phyloP scores from a whole-genome alignment of 1,139 yeast species.

The Scheffersomyces segobiensis region DNA sequence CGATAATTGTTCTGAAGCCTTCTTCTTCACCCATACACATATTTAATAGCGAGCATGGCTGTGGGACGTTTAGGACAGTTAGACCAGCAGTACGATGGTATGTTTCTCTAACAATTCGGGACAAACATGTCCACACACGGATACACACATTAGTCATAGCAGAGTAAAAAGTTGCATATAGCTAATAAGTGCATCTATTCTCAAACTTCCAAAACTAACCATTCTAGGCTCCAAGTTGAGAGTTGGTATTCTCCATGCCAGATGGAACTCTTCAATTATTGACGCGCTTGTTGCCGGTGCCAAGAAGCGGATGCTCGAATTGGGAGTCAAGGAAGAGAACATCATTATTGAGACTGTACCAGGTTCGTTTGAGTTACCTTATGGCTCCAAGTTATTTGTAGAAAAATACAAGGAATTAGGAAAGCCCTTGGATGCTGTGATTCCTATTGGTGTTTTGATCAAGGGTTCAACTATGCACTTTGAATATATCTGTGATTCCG shows the following conservation, averaged over 20 bases:
- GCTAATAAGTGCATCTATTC: too few relatives aligned
- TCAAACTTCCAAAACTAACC: conserved; percentile 8
- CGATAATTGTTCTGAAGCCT: not conserved
- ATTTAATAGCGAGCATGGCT: conserved; percentile 51
- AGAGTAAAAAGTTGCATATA: too few relatives aligned
- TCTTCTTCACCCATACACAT: not conserved
- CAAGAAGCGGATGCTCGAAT: conserved; percentile 51
- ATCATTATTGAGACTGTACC: conserved; percentile 85
- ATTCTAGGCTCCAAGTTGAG: conserved; percentile 55
- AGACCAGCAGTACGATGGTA: conserved; percentile 71
- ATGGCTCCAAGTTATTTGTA: conserved; percentile 60
- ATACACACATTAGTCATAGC: not conserved
- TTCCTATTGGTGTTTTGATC: conserved; percentile 91
- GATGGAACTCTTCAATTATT: conserved; percentile 86
- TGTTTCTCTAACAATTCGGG: conserved; percentile 10
- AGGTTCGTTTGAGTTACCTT: conserved; percentile 92
- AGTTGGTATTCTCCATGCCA: conserved; percentile 88
- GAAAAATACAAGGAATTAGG: conserved; percentile 46
- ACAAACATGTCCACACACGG: not conserved
- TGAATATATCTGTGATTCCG: conserved; percentile 92
- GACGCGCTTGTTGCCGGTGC: conserved; percentile 83
- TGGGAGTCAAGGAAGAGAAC: conserved; percentile 76
- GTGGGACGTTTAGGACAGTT: conserved; percentile 76
- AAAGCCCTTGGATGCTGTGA: conserved; percentile 74
- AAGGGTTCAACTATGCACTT: conserved; percentile 98